phyloP scores from a whole-genome alignment of 169 alveolate genomes.

The Plasmodium ovale region DNA sequence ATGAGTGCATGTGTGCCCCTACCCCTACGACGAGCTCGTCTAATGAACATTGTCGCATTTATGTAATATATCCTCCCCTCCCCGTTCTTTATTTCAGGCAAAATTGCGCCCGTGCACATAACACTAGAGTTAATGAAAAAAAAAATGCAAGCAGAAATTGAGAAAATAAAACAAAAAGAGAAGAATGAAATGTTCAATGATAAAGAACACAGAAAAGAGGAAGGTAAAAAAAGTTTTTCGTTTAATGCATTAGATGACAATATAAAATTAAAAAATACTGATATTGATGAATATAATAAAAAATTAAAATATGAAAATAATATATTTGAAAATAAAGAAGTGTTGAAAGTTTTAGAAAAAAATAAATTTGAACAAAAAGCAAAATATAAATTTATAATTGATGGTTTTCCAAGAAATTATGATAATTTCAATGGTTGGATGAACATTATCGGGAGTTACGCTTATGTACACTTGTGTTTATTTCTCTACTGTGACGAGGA shows the following conservation, averaged over 20 bases:
- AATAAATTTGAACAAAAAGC: slow-evolving; percentile 46
- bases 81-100: slow-evolving; percentile 79
- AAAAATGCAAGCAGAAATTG: slow-evolving; percentile 87
- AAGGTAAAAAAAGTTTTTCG: slow-evolving; percentile 39
- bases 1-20: not conserved
- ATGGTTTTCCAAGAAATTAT: slow-evolving; percentile 97
- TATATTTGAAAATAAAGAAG: slow-evolving; percentile 64
- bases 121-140: slow-evolving; percentile 90
- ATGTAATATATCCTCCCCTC: not conserved
- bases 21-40: no score
- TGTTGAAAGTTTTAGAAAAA: slow-evolving; percentile 41
- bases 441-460: slow-evolving; percentile 76
- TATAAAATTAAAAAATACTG: slow-evolving; percentile 26
- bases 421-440: slow-evolving; percentile 92
- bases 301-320: slow-evolving; percentile 59
- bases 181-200: slow-evolving; percentile 15
- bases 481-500: slow-evolving; percentile 82
- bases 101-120: slow-evolving; percentile 94
- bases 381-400: slow-evolving; percentile 90
- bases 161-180: slow-evolving; percentile 85
- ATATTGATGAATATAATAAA: slow-evolving; percentile 22
- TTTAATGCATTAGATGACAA: slow-evolving; percentile 47
- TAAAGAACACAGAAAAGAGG: not conserved
- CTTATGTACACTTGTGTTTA: slow-evolving; percentile 79
- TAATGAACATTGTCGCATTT: not conserved